A percentile compares a stretch with the other conserved stretches of the same genome.
phyloP scores from a whole-genome alignment of 768 basidiomycete species.

The Lactarius tabidus region DNA sequence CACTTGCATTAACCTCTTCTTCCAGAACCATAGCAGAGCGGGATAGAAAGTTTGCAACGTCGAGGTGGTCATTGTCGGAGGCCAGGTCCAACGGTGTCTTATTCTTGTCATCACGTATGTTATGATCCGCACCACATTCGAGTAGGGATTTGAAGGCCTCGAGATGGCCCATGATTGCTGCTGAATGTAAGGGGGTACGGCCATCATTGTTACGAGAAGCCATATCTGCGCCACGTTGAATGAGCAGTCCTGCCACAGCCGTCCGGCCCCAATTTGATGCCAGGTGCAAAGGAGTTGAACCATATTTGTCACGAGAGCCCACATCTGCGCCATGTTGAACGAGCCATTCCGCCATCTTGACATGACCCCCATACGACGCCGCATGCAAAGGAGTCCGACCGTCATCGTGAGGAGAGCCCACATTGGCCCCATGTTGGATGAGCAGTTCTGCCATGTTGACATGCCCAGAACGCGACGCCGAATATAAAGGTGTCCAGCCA shows the following conservation, averaged over 20 bases:
- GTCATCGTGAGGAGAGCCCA: no score
- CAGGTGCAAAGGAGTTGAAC: neutral
- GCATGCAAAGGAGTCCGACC: no score
- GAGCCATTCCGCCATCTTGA: no score
- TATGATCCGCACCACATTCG: neutral
- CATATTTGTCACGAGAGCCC: no score
- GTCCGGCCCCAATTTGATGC: neutral
- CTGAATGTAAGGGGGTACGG: neutral
- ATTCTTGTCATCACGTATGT: neutral
- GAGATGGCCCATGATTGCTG: neutral
- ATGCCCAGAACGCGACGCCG: no score
- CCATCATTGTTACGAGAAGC: rapidly evolving
- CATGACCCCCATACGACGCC: no score
- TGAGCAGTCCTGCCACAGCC: neutral
- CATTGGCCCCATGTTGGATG: no score
- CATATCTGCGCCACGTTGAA: neutral
- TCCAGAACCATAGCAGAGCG: neutral
- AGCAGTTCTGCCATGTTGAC: no score
- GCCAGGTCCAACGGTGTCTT: neutral
- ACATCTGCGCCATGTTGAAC: no score
- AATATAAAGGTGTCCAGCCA: no score
- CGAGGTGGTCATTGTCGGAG: neutral
- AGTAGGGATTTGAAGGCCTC: no score
- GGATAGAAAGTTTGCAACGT: neutral
- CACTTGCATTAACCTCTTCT: neutral